phyloP scores from a whole-genome alignment of 2,329 filamentous ascomycete genomes.

The Claviceps maximensis region DNA sequence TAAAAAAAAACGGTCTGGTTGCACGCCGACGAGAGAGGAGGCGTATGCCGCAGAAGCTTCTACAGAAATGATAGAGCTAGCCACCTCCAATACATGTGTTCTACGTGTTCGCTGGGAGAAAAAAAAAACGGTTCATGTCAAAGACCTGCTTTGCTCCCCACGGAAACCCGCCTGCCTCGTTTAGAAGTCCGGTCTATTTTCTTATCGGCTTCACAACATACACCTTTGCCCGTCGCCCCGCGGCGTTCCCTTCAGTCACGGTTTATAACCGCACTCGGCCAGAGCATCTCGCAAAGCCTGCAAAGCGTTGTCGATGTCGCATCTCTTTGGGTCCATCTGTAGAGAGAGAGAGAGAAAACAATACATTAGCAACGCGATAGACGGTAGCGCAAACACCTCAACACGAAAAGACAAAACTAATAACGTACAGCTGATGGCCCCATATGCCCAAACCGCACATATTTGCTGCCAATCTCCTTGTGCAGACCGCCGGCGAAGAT shows the following conservation, averaged over 20 bases:
- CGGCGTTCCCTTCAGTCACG: slow-evolving; percentile 12
- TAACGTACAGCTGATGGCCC: slow-evolving; percentile 68
- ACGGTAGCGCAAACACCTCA: not conserved
- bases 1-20: no score
- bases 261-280: slow-evolving; percentile 55
- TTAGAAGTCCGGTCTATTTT: not conserved
- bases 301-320: slow-evolving; percentile 75
- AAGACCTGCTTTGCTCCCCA: not conserved
- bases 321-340: slow-evolving; percentile 60
- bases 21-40: not conserved
- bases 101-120: not conserved
- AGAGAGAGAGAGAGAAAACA: no score
- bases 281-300: slow-evolving; percentile 63
- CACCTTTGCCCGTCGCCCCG: not conserved
- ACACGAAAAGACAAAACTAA: not conserved
- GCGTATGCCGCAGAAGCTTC: not conserved
- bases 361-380: not conserved
- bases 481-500: slow-evolving; percentile 93
- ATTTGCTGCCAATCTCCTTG: slow-evolving; percentile 87
- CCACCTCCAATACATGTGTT: not conserved
- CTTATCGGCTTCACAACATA: not conserved
- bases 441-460: slow-evolving; percentile 96
- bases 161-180: not conserved
- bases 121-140: not conserved
- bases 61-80: not conserved